phyloP scores from a whole-genome alignment of 2,329 filamentous ascomycete species.

The Leptographium procerum region DNA sequence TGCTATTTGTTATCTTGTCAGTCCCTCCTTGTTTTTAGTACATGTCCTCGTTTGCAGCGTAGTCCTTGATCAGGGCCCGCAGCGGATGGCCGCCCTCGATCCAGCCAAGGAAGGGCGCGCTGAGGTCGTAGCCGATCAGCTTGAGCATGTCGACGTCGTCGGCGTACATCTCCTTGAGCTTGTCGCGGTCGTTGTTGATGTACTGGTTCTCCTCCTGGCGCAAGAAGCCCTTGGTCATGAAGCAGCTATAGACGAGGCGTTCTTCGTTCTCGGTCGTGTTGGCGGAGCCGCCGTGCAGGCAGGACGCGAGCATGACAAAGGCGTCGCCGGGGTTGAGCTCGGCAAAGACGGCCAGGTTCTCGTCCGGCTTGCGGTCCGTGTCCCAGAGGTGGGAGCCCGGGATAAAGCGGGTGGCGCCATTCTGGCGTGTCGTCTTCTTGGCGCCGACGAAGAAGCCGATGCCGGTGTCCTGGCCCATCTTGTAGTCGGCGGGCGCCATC shows the following conservation, averaged over 20 bases:
- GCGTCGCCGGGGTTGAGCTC: conserved; percentile 15
- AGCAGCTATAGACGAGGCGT: conserved; percentile 5
- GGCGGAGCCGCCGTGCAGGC: conserved; percentile 16
- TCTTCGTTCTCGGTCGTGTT: conserved; percentile 16
- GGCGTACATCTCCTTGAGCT: background rate
- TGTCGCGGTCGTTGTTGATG: conserved; percentile 14
- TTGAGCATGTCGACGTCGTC: conserved; percentile 13
- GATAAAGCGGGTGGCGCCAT: conserved; percentile 25
- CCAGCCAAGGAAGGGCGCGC: conserved; percentile 10
- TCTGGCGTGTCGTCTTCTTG: conserved; percentile 17
- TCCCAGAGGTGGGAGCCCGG: conserved; percentile 25
- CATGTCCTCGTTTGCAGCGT: conserved; percentile 3
- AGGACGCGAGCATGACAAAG: conserved; percentile 14
- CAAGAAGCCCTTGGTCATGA: conserved; percentile 6
- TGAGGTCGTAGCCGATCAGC: conserved; percentile 16
- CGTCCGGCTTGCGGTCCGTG: conserved; percentile 12
- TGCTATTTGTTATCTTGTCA: no score
- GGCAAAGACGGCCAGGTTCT: conserved; percentile 9
- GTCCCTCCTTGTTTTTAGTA: background rate
- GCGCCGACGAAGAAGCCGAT: conserved; percentile 24
- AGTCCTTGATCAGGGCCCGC: conserved; percentile 2
- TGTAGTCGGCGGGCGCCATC: background rate
- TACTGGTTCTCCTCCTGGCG: conserved; percentile 15
- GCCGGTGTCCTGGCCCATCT: conserved; percentile 15
- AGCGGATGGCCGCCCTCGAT: conserved; percentile 13